Percentiles rank a stretch among this genome's conserved stretches.
Evolutionary conservation across 2,329 filamentous ascomycete species (phyloP).

Genomic region (Pestalotiopsis sp.): DNA sequence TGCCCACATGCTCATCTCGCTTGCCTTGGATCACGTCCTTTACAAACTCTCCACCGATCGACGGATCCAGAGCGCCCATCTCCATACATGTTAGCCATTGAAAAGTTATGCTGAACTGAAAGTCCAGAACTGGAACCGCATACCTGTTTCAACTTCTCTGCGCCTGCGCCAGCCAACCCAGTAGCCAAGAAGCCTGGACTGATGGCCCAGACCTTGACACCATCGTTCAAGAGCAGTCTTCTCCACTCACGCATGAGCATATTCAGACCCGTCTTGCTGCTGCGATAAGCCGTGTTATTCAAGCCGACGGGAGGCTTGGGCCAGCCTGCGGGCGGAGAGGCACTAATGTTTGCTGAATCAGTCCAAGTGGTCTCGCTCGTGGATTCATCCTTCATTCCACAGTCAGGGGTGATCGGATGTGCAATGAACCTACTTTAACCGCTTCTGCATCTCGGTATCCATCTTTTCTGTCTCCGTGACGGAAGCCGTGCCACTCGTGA

Average conservation of each 20-base stretch:
- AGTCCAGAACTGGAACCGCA: not conserved
- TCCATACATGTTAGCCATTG: slow-evolving; percentile 11
- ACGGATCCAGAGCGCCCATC: slow-evolving; percentile 26
- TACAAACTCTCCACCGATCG: slow-evolving; percentile 33
- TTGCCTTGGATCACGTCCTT: slow-evolving; percentile 34
- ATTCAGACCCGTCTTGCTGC: slow-evolving; percentile 46
- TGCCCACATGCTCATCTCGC: slow-evolving; percentile 35
- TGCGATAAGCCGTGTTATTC: slow-evolving; percentile 36
- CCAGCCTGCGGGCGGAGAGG: slow-evolving; percentile 37
- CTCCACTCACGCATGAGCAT: slow-evolving; percentile 52
- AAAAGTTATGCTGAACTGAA: not conserved
- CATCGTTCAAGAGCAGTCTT: slow-evolving; percentile 38
- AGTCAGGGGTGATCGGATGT: not conserved
- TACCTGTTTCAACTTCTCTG: slow-evolving; percentile 11
- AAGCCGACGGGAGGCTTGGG: slow-evolving; percentile 33
- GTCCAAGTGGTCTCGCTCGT: not conserved
- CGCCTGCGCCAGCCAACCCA: slow-evolving; percentile 16
- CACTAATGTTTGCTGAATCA: slow-evolving; percentile 18
- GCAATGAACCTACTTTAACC: not conserved
- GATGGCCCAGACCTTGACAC: slow-evolving; percentile 47
- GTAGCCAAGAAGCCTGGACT: slow-evolving; percentile 28
- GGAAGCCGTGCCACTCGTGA: slow-evolving; percentile 44
- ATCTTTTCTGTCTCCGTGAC: slow-evolving; percentile 31
- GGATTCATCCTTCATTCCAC: not conserved
- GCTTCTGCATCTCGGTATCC: slow-evolving; percentile 13